Percentiles rank a stretch among this genome's conserved stretches.
Conservation (phyloP, 2,329 filamentous ascomycete genomes). For the Colletotrichum musicola region DNA sequence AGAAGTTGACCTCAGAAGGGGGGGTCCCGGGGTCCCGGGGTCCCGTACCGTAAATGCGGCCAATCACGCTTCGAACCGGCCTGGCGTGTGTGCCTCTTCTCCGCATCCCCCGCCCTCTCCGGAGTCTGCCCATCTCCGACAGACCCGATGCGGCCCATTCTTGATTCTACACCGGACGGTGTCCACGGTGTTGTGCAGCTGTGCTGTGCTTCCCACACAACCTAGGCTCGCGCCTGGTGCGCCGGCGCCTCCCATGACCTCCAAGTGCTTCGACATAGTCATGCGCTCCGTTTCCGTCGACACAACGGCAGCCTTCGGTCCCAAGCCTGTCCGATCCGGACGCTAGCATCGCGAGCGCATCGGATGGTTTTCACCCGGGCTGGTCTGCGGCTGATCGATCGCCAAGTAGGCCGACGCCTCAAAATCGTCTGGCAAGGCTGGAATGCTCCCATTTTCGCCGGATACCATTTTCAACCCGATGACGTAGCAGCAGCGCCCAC, state of each 20-base stretch:
- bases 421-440: background rate
- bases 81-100: conserved; percentile 12
- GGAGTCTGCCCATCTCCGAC: conserved; percentile 16
- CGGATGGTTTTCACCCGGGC: background rate
- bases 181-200: background rate
- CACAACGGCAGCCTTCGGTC: background rate
- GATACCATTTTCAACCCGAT: background rate
- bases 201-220: background rate
- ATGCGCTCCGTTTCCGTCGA: background rate
- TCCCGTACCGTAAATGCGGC: conserved; percentile 1
- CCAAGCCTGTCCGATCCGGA: background rate
- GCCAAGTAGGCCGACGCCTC: background rate
- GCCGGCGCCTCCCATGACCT: background rate
- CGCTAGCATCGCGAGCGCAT: background rate
- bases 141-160: conserved; percentile 19
- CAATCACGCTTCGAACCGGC: conserved; percentile 23
- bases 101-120: conserved; percentile 22
- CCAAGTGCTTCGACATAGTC: background rate
- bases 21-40: background rate
- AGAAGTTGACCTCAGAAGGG: background rate
- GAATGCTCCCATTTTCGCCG: background rate
- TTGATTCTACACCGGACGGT: background rate
- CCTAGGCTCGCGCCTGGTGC: background rate
- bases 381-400: background rate
- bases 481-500: background rate